Evolutionary conservation across 2,329 filamentous ascomycete genomes (phyloP), one percentile per base, ranked within the genome.

Genomic region (Fusarium chuoi): DNA sequence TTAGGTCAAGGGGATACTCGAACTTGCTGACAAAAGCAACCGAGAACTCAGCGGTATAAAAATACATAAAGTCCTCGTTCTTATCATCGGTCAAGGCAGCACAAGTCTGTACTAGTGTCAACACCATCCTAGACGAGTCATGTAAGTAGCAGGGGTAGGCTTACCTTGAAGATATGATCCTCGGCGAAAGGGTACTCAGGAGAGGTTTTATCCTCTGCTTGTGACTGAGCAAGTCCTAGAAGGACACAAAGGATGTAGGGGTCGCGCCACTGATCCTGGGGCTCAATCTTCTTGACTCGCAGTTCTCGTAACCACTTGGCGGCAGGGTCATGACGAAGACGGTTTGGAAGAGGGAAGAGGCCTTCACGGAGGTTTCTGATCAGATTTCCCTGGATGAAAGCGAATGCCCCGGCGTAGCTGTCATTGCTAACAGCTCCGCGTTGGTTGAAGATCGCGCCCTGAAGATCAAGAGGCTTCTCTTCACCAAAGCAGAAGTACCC

Each of bases 211-310:
- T 35, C 60, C 33, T 78, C 69, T 6, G 72, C 67, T n/a, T 79
- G 77, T 3, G 71, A 72, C 38, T 78, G 77, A 0, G 76, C 76
- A 6, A 79, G 55, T 1, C 76, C 77, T 9, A 79, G 10, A 11
- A 78, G 65, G 1, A 78, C 76, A 13, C 65, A 73, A 11, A 78
- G 46, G 15, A 79, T 73, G 26, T 78, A 78, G 2, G 77, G 77
- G 42, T 78, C 77, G 7, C 67, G 65, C 48, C 66, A 71, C 11
- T 65, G 69, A 14, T 79, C 68, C 12, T 51, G 22, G 2, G 77
- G 76, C 38, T 76, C 65, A 3, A 78, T 55, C 15, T 58, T 65
- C 33, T 76, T 78, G 10, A 78, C 20, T 35, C 70, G 65, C 52
- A 75, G 56, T 41, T 65, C 52, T 3, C 64, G 68, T 5, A 74